Percentiles rank a stretch among this genome's conserved stretches.
Evolutionary conservation across 768 basidiomycete genomes (phyloP).

Genomic region (Leucocoprinus sp.): DNA sequence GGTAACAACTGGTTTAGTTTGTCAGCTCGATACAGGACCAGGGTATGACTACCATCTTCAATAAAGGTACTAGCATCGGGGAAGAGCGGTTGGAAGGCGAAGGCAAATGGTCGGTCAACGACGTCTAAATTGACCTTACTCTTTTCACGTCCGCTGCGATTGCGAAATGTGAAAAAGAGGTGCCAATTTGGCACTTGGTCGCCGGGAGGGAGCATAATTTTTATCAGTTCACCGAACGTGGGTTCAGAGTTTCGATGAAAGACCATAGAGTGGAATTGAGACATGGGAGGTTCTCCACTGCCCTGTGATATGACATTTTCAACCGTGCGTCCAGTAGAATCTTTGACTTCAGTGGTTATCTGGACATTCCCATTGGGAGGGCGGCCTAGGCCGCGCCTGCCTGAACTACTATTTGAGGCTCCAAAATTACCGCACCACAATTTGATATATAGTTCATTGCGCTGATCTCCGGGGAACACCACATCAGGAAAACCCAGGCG

Average conservation of each 20-base stretch:
- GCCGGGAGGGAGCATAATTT: conserved; percentile 60
- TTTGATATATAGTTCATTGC: conserved; percentile 95
- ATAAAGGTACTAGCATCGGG: conserved; percentile 70
- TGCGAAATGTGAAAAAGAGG: conserved; percentile 89
- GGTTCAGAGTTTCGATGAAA: conserved; percentile 84
- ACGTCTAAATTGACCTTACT: conserved; percentile 29
- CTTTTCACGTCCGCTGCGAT: conserved; percentile 42
- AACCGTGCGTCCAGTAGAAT: conserved; percentile 57
- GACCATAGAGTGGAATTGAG: conserved; percentile 85
- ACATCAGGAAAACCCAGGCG: conserved; percentile 95
- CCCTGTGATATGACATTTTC: conserved; percentile 75
- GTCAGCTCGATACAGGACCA: conserved; percentile 81
- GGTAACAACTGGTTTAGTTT: conserved; percentile 53
- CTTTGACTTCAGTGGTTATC: conserved; percentile 83
- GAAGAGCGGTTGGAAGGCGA: conserved; percentile 85
- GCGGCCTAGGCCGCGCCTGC: conserved; percentile 54
- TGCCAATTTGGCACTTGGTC: conserved; percentile 73
- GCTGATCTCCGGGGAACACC: conserved; percentile 84
- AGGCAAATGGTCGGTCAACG: conserved; percentile 78
- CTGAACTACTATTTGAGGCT: conserved; percentile 37
- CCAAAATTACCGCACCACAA: conserved; percentile 91
- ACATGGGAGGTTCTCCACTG: conserved; percentile 73
- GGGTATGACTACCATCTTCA: conserved; percentile 81
- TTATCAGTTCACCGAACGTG: conserved; percentile 90
- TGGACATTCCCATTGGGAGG: conserved; percentile 65